Evolutionary conservation across 1,284 basidiomycete species (phyloP), one percentile per base, ranked within the genome.

Genomic region (Ustilago sp.): DNA sequence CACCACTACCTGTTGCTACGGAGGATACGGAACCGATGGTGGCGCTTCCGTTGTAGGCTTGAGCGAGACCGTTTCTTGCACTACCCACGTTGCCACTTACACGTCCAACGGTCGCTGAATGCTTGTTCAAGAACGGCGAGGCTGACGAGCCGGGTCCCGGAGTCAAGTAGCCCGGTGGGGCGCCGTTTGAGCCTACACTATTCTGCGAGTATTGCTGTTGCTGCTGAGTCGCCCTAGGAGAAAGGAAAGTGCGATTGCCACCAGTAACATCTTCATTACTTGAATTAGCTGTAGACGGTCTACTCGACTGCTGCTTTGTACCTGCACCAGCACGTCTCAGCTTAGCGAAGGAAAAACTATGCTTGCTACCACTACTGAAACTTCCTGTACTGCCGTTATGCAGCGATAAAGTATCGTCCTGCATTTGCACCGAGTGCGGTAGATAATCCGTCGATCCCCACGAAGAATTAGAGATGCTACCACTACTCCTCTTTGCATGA

Each of bases 81-180:
- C 63, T 51, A 1, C 66, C 69, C 2, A 38, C 19, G 17, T 23
- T 31, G 5, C 62, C 67, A 7, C 70, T 63, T 6, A 70, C 63
- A 32, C 64, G 67, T 35, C 70, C 75, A 11, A 77, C 68, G 2
- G 71, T 70, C 2, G 70, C 75, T 38, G 75, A 63, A 39, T 78
- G 76, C 62, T 66, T 78, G 68, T 74, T 78, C 43, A 78, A 68
- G 59, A 73, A 77, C 0, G 77, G 74, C 8, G 74, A 75, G 7
- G 74, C 75, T 2, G 74, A 77, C 1, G 70, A 48, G 28, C 63
- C 62, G 3, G 77, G 69, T 5, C 65, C 63, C 0, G 69, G 73
- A 7, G 65, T 59, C 4, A 74, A 62, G 35, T 67, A 74, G 28
- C 65, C 67, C 13, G 64, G 63, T 1, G 60, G 48, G 48, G 58